Conservation (phyloP, 345 rosid species). For the Syzygium aqueum region DNA sequence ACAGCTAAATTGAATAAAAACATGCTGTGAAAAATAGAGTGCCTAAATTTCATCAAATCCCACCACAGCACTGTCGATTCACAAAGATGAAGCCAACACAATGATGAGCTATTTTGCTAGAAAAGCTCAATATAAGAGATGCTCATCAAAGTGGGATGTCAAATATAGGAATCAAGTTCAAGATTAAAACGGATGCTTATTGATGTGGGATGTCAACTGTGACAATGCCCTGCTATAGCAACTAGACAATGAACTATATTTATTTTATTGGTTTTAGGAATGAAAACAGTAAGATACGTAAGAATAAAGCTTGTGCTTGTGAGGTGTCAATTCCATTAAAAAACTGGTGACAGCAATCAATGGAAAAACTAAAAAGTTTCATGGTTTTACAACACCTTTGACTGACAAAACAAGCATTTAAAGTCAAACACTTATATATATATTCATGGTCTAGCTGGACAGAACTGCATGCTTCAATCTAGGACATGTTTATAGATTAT, state of each 20-base stretch:
- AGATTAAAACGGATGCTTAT: background rate
- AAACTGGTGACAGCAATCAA: background rate
- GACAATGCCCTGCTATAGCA: background rate
- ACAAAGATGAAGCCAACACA: background rate
- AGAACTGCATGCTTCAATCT: background rate
- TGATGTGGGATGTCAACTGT: background rate
- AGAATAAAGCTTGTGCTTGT: background rate
- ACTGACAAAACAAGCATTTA: background rate
- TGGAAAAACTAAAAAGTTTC: background rate
- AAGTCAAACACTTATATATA: background rate
- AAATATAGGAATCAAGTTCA: background rate
- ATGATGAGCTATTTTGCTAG: background rate
- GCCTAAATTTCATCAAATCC: background rate
- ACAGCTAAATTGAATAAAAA: background rate
- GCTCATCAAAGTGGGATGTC: background rate
- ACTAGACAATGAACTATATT: background rate
- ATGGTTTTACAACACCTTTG: background rate
- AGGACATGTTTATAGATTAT: background rate
- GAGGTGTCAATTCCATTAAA: background rate
- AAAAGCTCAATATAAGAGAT: background rate
- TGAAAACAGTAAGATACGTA: background rate
- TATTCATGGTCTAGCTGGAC: background rate
- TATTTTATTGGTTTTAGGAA: background rate
- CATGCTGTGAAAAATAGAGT: background rate
- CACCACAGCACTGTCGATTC: background rate